These are phyloP conservation scores for Syncephalastrum sp. DNA, from an alignment of 371 early-diverging fungal genomes.

Conservation along the genomic window DNA sequence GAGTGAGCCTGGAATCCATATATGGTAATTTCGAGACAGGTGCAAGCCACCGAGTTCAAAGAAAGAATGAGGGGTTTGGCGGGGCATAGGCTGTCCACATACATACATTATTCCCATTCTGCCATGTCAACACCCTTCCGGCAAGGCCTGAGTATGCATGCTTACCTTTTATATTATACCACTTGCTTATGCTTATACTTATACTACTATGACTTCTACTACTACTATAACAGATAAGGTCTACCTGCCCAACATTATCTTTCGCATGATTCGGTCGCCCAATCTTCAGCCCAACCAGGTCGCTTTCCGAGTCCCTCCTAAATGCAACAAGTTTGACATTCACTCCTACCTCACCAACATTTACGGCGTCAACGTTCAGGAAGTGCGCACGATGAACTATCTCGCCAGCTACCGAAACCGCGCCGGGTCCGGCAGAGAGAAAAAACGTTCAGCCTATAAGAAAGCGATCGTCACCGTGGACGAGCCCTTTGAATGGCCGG, in stretches of 20 bases:
- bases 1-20: no score
- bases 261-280: conserved; percentile 83
- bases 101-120: conserved; percentile 5
- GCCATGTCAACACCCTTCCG: conserved; percentile 38
- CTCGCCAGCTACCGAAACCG: conserved; percentile 45
- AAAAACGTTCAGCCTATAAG: conserved; percentile 66
- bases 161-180: neutral
- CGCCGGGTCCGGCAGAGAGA: conserved; percentile 49
- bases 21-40: no score
- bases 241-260: conserved; percentile 88
- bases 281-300: conserved; percentile 86
- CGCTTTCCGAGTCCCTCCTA: conserved; percentile 91
- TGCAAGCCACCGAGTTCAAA: no score
- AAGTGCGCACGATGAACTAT: conserved; percentile 92
- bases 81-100: no score
- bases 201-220: neutral
- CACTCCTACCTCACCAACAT: conserved; percentile 82
- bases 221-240: conserved; percentile 53
- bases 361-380: conserved; percentile 80
- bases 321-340: conserved; percentile 94
- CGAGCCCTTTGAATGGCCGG: conserved; percentile 79
- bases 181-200: neutral
- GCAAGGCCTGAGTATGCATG: conserved; percentile 44
- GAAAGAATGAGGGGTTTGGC: no score
- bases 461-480: conserved; percentile 92